These are phyloP conservation scores for Cornus suecica DNA, from an alignment of 148 eudicot genomes.

Conservation along the genomic window DNA sequence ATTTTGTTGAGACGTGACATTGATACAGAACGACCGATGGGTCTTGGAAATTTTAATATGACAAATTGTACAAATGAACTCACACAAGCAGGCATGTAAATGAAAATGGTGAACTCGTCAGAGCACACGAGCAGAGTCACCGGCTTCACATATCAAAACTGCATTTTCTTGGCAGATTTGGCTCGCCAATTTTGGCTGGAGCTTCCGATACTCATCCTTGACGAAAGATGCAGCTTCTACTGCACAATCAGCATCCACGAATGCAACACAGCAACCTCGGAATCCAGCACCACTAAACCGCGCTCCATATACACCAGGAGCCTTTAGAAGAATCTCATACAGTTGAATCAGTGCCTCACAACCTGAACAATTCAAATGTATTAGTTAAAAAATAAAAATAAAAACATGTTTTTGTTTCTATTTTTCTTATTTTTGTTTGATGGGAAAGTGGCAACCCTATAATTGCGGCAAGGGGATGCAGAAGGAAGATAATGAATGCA, in stretches of 20 bases:
- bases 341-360: conserved; percentile 87
- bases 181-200: conserved; percentile 64
- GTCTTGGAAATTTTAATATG: neutral
- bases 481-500: too few species aligned
- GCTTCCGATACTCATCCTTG: conserved; percentile 53
- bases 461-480: neutral
- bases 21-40: neutral
- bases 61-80: neutral
- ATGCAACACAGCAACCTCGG: conserved; percentile 91
- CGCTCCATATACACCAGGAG: conserved; percentile 85
- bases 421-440: neutral
- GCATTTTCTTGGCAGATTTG: conserved; percentile 44
- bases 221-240: conserved; percentile 61
- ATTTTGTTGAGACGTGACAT: neutral
- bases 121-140: conserved; percentile 72
- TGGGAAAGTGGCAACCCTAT: neutral
- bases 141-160: conserved; percentile 73
- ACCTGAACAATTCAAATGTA: conserved; percentile 33
- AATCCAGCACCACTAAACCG: conserved; percentile 99
- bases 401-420: neutral
- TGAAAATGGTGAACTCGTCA: conserved; percentile 10
- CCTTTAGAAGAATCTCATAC: conserved; percentile 68
- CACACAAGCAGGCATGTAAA: neutral
- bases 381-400: too few species aligned
- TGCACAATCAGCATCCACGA: conserved; percentile 66